Evolutionary conservation across 129 eudicot genomes (phyloP).

Genomic region (Artemisia annua): DNA sequence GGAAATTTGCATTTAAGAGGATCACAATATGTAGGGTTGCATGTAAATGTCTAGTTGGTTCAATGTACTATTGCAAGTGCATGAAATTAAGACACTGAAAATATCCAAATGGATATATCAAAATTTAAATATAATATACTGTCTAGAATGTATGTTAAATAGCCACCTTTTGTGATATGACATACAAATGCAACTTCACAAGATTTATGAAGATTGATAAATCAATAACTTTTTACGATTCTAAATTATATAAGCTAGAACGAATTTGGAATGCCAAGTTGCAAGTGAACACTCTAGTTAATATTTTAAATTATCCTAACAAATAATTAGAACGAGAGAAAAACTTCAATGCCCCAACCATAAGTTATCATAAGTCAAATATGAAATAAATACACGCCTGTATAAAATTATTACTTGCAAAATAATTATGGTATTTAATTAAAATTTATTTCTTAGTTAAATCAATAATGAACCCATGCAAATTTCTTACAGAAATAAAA

Average conservation of each 20-base stretch:
- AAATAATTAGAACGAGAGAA: neutral
- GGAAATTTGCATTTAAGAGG: slow-evolving; percentile 31
- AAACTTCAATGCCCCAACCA: slow-evolving; percentile 22
- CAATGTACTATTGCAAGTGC: neutral
- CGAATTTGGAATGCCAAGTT: no score
- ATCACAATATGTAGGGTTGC: slow-evolving; percentile 22
- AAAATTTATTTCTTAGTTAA: no score
- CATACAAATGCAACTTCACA: no score
- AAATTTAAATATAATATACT: neutral
- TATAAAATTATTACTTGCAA: neutral
- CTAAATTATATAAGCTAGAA: no score
- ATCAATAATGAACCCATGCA: neutral
- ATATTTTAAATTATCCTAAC: neutral
- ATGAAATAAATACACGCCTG: slow-evolving; percentile 24
- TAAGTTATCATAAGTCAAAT: slow-evolving; percentile 22
- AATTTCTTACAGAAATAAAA: no score
- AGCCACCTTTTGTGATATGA: no score
- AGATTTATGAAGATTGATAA: no score
- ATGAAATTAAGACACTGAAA: no score
- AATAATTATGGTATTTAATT: neutral
- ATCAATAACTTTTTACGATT: no score
- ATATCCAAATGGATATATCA: no score
- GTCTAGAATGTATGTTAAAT: neutral
- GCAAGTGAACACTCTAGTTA: no score
- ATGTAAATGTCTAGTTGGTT: neutral